phyloP scores from a whole-genome alignment of 140 eudicot species.

The Ambrosia hybrid region DNA sequence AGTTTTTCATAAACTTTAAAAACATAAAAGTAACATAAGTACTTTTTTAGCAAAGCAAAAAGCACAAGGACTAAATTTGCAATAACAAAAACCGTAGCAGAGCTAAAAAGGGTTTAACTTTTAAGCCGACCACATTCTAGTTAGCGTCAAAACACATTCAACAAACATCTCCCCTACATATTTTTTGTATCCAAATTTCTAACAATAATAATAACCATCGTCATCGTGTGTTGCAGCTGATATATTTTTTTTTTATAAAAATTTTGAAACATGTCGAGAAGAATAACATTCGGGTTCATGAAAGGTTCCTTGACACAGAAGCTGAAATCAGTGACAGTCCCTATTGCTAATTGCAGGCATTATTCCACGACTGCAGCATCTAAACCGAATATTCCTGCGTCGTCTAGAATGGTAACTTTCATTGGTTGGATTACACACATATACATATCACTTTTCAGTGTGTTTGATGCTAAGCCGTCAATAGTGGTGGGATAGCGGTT shows the following conservation, averaged over 20 bases:
- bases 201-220: slow-evolving; percentile 5
- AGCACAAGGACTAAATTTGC: too few relatives aligned
- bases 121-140: slow-evolving; percentile 21
- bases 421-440: too few relatives aligned
- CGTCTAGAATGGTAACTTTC: slow-evolving; percentile 54
- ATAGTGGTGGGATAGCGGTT: too few relatives aligned
- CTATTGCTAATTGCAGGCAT: slow-evolving; percentile 23
- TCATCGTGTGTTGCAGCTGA: slow-evolving; percentile 6
- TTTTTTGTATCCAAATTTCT: neutral
- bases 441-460: too few relatives aligned
- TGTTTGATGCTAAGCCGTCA: too few relatives aligned
- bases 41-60: too few relatives aligned
- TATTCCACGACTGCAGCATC: slow-evolving; percentile 29
- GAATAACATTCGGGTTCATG: slow-evolving; percentile 41
- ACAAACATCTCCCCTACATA: neutral
- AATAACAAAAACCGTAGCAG: too few relatives aligned
- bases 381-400: slow-evolving; percentile 46
- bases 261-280: slow-evolving; percentile 37
- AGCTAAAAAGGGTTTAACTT: slow-evolving; percentile 12
- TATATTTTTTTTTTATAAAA: neutral
- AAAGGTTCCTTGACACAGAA: slow-evolving; percentile 32
- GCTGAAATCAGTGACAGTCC: slow-evolving; percentile 28
- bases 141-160: slow-evolving; percentile 30
- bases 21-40: too few relatives aligned
- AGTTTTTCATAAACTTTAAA: too few relatives aligned